Conservation (phyloP, 768 basidiomycete genomes). For the Serendipita sp. region DNA sequence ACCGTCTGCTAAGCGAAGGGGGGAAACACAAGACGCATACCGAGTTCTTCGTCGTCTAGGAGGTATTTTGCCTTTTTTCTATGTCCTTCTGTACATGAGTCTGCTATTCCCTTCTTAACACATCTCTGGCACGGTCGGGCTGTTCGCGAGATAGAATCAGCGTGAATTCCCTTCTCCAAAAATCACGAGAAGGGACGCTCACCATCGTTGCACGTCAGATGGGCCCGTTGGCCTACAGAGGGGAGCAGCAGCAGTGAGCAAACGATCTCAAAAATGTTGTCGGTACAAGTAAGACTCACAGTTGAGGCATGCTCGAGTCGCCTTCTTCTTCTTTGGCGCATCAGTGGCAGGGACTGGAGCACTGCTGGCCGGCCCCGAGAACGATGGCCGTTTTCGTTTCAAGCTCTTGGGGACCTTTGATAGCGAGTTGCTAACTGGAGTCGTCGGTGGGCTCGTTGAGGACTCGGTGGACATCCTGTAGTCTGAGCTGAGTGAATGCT, state of each 20-base stretch:
- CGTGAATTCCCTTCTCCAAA: neutral
- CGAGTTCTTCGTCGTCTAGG: constrained; percentile 82
- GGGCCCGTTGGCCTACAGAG: constrained; percentile 30
- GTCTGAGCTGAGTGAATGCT: neutral
- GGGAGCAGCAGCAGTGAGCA: neutral
- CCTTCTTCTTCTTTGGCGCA: constrained; percentile 87
- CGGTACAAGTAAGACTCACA: constrained; percentile 53
- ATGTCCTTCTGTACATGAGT: constrained; percentile 82
- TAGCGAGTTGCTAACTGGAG: neutral
- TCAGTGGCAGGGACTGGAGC: constrained; percentile 31
- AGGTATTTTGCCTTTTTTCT: constrained; percentile 98
- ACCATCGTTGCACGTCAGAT: constrained; percentile 98
- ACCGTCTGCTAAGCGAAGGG: no score
- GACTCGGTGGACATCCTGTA: neutral
- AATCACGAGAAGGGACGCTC: constrained; percentile 21
- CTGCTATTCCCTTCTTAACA: constrained; percentile 79
- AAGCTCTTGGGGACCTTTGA: constrained; percentile 10
- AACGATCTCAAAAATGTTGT: neutral
- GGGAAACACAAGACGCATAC: constrained; percentile 24
- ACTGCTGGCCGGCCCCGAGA: constrained; percentile 22
- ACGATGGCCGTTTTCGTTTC: constrained; percentile 36
- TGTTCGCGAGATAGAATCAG: constrained; percentile 18
- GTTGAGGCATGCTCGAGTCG: constrained; percentile 81
- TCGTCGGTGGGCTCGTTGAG: constrained; percentile 3
- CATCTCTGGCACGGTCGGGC: constrained; percentile 95